Evolutionary conservation across 2,329 filamentous ascomycete genomes (phyloP).

Genomic region (Pestalotiopsis sp.): DNA sequence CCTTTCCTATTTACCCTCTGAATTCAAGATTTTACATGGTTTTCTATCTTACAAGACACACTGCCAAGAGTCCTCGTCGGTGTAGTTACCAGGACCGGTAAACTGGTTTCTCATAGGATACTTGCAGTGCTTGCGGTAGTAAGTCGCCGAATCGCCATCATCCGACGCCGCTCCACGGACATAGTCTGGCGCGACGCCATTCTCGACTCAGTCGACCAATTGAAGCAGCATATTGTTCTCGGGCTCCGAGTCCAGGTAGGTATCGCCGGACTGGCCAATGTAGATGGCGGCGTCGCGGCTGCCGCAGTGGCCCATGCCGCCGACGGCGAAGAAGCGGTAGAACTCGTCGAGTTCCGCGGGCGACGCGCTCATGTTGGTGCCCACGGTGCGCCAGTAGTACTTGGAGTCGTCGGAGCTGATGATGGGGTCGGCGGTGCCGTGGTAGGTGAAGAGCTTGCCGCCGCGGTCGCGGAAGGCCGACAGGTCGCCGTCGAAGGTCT

Average conservation of each 20-base stretch:
- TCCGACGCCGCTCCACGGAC: conserved; percentile 21
- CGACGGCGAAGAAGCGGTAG: conserved; percentile 54
- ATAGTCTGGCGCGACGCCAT: conserved; percentile 39
- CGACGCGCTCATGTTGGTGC: conserved; percentile 39
- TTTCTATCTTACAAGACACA: not conserved
- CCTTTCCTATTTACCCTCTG: too few relatives aligned
- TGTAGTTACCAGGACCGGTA: conserved; percentile 11
- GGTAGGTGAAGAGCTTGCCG: conserved; percentile 46
- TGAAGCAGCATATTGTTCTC: conserved; percentile 45
- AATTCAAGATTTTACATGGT: too few relatives aligned
- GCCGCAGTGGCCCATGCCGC: conserved; percentile 52
- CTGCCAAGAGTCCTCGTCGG: not conserved
- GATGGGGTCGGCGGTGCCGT: conserved; percentile 43
- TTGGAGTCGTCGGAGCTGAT: conserved; percentile 45
- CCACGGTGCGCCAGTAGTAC: conserved; percentile 49
- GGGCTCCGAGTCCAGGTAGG: conserved; percentile 28
- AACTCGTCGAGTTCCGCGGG: conserved; percentile 39
- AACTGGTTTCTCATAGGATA: conserved; percentile 19
- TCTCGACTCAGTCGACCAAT: conserved; percentile 49
- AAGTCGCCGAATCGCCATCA: conserved; percentile 12
- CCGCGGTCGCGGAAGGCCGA: conserved; percentile 36
- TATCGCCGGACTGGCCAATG: conserved; percentile 25
- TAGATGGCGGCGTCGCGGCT: conserved; percentile 43
- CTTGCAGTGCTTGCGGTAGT: conserved; percentile 19
- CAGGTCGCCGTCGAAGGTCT: conserved; percentile 36